phyloP scores from a whole-genome alignment of 257 asterid genomes.

The Oldenlandia corymbosa region DNA sequence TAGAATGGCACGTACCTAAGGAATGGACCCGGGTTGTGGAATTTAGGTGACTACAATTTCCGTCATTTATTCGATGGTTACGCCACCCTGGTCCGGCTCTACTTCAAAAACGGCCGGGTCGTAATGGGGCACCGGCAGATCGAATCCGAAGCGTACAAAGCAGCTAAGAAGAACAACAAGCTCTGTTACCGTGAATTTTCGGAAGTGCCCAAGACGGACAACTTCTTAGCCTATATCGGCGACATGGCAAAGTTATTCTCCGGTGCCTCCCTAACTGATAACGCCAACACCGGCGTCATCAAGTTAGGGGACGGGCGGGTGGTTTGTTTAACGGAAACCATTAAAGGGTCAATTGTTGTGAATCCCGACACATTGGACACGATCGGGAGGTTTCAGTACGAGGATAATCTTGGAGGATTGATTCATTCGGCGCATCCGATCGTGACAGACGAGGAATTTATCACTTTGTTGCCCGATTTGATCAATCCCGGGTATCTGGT shows the following conservation, averaged over 20 bases:
- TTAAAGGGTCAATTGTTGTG: slow-evolving; percentile 68
- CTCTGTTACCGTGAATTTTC: slow-evolving; percentile 88
- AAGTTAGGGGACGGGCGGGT: slow-evolving; percentile 82
- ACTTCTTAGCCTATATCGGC: slow-evolving; percentile 63
- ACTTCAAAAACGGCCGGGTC: slow-evolving; percentile 51
- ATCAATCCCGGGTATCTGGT: slow-evolving; percentile 71
- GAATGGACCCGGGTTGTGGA: slow-evolving; percentile 96
- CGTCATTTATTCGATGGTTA: slow-evolving; percentile 98
- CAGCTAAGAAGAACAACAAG: slow-evolving; percentile 63
- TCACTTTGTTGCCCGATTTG: slow-evolving; percentile 73
- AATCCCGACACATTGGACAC: slow-evolving; percentile 73
- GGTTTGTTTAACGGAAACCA: slow-evolving; percentile 84
- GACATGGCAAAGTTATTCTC: slow-evolving; percentile 79
- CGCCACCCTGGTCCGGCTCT: slow-evolving; percentile 87
- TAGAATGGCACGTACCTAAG: slow-evolving; percentile 93
- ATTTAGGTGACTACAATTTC: slow-evolving; percentile 75
- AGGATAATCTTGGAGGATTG: slow-evolving; percentile 63
- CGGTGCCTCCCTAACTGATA: slow-evolving; percentile 87
- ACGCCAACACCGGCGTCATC: slow-evolving; percentile 92
- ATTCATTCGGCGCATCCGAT: slow-evolving; percentile 96
- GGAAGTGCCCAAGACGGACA: slow-evolving; percentile 71
- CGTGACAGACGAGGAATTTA: slow-evolving; percentile 60
- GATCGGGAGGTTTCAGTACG: slow-evolving; percentile 52
- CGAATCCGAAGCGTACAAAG: slow-evolving; percentile 81
- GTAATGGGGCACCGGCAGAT: slow-evolving; percentile 85